Evolutionary conservation across 2,329 filamentous ascomycete species (phyloP).

Genomic region (Ophiostoma fasciatum): DNA sequence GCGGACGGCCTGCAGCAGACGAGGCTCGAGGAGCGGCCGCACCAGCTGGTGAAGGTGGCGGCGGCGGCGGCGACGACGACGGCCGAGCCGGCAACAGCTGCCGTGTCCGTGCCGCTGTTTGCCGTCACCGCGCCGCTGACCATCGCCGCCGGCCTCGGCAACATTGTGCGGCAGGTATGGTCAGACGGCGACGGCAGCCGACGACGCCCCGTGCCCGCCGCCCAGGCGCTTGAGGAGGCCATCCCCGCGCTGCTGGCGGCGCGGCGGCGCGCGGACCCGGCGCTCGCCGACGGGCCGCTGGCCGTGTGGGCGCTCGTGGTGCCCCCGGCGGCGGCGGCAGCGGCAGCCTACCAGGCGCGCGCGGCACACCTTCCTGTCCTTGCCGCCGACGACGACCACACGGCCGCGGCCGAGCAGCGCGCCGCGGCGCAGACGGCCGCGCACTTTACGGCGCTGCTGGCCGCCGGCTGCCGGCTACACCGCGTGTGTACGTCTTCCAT

Average conservation of each 20-base stretch:
- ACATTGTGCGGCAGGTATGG: conserved; percentile 57
- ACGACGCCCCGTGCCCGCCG: conserved; percentile 45
- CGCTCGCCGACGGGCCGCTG: conserved; percentile 25
- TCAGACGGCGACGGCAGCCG: conserved; percentile 25
- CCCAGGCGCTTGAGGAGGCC: conserved; percentile 52
- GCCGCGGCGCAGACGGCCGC: conserved; percentile 15
- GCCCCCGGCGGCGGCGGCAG: conserved; percentile 24
- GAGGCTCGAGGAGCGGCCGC: neutral
- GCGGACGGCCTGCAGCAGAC: conserved; percentile 10
- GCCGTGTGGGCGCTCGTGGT: conserved; percentile 62
- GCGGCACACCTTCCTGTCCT: conserved; percentile 10
- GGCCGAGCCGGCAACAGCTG: too few species aligned
- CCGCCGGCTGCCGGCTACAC: conserved; percentile 30
- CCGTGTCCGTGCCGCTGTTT: conserved; percentile 30
- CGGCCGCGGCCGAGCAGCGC: conserved; percentile 14
- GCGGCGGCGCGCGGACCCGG: conserved; percentile 4
- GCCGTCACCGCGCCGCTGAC: conserved; percentile 47
- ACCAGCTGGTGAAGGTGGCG: conserved; percentile 17
- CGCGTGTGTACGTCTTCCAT: conserved; percentile 26
- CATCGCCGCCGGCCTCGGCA: conserved; percentile 56
- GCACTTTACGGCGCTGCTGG: conserved; percentile 21
- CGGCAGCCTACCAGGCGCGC: conserved; percentile 12
- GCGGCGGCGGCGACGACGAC: neutral
- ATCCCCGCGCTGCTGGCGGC: conserved; percentile 26
- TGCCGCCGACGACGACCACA: conserved; percentile 6